Base-by-base conservation (phyloP, 192 early-diverging fungal species). In the Coemansia sp. region DNA sequence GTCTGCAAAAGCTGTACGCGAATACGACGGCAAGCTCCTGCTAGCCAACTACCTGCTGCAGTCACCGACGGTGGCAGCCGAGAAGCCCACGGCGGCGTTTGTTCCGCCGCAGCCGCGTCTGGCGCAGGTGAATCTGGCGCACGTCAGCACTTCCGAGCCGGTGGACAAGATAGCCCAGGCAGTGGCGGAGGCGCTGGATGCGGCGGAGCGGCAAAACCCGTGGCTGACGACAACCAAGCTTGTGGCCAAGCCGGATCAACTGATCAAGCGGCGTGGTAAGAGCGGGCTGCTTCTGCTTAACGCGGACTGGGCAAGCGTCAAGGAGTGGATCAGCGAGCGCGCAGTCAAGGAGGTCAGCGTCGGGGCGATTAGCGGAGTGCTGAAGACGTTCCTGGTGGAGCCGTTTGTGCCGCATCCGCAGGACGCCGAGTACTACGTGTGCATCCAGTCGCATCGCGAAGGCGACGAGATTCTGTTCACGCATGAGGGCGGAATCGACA, bases 191-290 rank as follows among this genome's bases (percentile, higher is more conserved):
- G 85, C 88, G 41, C 84, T 93, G 47, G 81, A 85, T 60, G 76
- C 79, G 43, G 84, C 90, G 22, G 95, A 95, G 83, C 80, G 78
- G 55, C 87, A 81, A 48, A 85, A 97, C 85, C 92, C 94, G 32
- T 99, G 95, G 95, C 78, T 97, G 59, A 60, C 87, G 65, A 65
- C 66, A 16, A 80, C 77, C 56, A 94, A 94, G 74, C 86, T 97
- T 65, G 97, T 99, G 48, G 95, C 90, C 81, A 99, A 99, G 84
- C 97, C 97, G 21, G 97, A 99, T 81, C 95, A 97, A 81, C 85
- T 99, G 56, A 97, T 99, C 85, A 99, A 99, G 86, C 90, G 97
- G 64, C 86, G 97, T 62, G 97, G 97, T 43, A 99, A 99, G 89
- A 90, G 92, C 70, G 97, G 97, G 52, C 86, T 99, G 45, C 84